Percentiles rank a stretch among this genome's conserved stretches.
Conservation (phyloP, 495 filamentous ascomycete genomes). For the Poronia punctata region DNA sequence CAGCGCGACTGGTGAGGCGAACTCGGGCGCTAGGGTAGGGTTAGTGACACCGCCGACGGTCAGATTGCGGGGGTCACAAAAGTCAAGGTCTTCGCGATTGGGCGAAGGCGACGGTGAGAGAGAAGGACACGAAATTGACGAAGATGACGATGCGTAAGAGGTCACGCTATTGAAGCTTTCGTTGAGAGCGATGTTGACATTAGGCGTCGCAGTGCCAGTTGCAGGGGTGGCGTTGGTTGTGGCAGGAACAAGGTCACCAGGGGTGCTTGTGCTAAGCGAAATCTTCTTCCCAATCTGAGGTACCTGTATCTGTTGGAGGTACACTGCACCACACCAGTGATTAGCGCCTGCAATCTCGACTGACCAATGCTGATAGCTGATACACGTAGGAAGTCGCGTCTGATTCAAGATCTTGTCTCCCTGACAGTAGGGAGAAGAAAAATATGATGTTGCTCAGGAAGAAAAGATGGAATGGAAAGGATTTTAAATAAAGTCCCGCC, state of each 20-base stretch:
- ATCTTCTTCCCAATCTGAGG: constrained; percentile 31
- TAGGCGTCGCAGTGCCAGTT: constrained; percentile 14
- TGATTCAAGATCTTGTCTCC: no score
- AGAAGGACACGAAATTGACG: constrained; percentile 63
- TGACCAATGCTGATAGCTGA: no score
- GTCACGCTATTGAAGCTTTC: constrained; percentile 4
- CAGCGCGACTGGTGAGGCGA: constrained; percentile 48
- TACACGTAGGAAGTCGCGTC: no score
- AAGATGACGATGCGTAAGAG: constrained; percentile 1
- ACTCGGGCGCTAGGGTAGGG: constrained; percentile 52
- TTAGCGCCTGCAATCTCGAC: constrained; percentile 27
- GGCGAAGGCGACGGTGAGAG: constrained; percentile 77
- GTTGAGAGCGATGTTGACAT: no score
- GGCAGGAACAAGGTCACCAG: constrained; percentile 65
- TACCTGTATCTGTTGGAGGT: constrained; percentile 52
- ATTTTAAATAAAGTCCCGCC: no score
- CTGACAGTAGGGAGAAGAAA: no score
- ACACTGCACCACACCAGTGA: constrained; percentile 51
- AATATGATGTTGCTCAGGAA: no score
- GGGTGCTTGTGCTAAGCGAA: constrained; percentile 56
- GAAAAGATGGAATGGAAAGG: no score
- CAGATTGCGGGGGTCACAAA: constrained; percentile 90
- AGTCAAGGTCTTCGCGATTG: constrained; percentile 60
- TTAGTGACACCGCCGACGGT: constrained; percentile 59
- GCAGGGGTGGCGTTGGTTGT: neutral